A percentile compares a stretch with the other conserved stretches of the same genome.
Evolutionary conservation across 768 basidiomycete genomes (phyloP).

Genomic region (Arthromyces matolae): DNA sequence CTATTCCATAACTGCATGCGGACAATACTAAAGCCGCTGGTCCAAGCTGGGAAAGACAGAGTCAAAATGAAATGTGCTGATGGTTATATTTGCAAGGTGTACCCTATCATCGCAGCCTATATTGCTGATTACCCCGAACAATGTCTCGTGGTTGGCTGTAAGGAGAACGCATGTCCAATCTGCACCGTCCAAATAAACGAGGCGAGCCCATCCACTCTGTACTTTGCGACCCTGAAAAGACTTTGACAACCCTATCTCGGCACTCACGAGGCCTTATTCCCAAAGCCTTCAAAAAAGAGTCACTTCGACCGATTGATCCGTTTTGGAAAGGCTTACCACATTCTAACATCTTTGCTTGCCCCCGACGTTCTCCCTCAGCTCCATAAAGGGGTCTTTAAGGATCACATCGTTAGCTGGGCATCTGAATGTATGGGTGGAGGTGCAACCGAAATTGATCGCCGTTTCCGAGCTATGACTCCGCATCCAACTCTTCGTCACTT

Average conservation of each 20-base stretch:
- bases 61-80: conserved; percentile 32
- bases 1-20: conserved; percentile 33
- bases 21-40: conserved; percentile 25
- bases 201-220: conserved; percentile 10
- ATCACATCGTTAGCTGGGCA: conserved; percentile 37
- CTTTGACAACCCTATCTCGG: not conserved
- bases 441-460: conserved; percentile 28
- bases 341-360: conserved; percentile 31
- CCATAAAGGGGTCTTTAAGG: conserved; percentile 44
- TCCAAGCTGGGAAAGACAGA: conserved; percentile 28
- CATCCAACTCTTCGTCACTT: conserved; percentile 31
- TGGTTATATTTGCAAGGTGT: conserved; percentile 19
- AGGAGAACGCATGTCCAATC: conserved; percentile 25
- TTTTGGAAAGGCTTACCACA: conserved; percentile 40
- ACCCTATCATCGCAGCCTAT: conserved; percentile 19
- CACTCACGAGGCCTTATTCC: not conserved
- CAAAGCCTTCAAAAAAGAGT: conserved; percentile 13
- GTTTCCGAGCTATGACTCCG: conserved; percentile 26
- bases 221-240: not conserved
- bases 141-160: conserved; percentile 7
- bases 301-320: conserved; percentile 20
- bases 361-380: conserved; percentile 44
- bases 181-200: conserved; percentile 19
- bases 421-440: conserved; percentile 10
- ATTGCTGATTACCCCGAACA: not conserved